phyloP scores from a whole-genome alignment of 768 basidiomycete species.

The Phaffia tasmanica region DNA sequence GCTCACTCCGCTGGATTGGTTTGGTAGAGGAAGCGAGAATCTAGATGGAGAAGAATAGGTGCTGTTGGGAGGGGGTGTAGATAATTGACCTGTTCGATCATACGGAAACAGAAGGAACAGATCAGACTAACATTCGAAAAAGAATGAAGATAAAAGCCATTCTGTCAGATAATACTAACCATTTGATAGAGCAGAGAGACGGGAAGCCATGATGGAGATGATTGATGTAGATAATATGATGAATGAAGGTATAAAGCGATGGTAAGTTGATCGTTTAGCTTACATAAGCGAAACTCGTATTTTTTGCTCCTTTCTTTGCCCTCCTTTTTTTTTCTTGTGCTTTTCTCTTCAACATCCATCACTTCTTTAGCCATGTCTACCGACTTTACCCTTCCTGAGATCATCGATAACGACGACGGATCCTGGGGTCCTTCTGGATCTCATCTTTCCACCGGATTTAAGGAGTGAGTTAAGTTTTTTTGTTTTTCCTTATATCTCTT shows the following conservation, averaged over 20 bases:
- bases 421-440: constrained; percentile 74
- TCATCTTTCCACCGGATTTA: constrained; percentile 79
- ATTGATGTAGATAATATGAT: not conserved
- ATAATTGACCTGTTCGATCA: not conserved
- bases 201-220: constrained; percentile 3
- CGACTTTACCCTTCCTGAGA: constrained; percentile 73
- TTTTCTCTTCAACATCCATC: not conserved
- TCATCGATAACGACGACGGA: constrained; percentile 84
- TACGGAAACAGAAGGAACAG: too few relatives aligned
- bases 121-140: not conserved
- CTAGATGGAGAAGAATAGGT: not conserved
- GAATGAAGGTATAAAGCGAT: too few relatives aligned
- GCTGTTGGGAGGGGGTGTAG: not conserved
- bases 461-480: constrained; percentile 47
- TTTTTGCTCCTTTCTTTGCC: not conserved
- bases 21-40: not conserved
- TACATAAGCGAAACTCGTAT: too few relatives aligned
- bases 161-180: not conserved
- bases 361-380: constrained; percentile 45
- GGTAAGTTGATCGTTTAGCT: too few relatives aligned
- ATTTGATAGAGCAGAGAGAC: constrained; percentile 10
- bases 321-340: not conserved
- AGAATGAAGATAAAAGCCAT: not conserved
- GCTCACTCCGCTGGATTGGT: not conserved
- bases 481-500: constrained; percentile 1